Percentiles rank a stretch among this genome's conserved stretches.
phyloP scores from a whole-genome alignment of 1,284 basidiomycete species.

The Macrocybe sp. region DNA sequence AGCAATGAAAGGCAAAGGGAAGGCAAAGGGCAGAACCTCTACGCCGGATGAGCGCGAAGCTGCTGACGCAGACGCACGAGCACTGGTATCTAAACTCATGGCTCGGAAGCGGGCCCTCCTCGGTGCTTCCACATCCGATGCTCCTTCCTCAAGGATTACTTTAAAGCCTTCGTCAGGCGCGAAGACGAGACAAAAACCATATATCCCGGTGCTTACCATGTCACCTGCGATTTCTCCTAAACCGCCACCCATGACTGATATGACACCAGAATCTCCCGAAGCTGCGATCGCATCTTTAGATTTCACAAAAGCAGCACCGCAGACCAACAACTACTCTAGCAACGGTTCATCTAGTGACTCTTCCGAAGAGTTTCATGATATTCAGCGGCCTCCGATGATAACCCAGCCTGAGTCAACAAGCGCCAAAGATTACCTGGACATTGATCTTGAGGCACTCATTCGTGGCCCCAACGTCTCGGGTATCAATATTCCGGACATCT shows the following conservation, averaged over 20 bases:
- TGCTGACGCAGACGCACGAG: constrained; percentile 11
- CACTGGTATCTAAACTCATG: constrained; percentile 9
- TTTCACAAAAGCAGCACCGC: too few species aligned
- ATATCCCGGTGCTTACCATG: too few species aligned
- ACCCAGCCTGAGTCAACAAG: too few species aligned
- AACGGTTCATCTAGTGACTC: constrained; percentile 7
- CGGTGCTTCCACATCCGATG: background rate
- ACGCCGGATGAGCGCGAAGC: constrained; percentile 10
- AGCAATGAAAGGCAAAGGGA: constrained; percentile 6
- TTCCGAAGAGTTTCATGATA: constrained; percentile 5
- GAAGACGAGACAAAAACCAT: too few species aligned
- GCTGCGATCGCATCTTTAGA: too few species aligned
- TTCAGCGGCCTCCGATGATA: too few species aligned
- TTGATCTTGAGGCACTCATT: constrained; percentile 42
- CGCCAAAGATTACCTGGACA: constrained; percentile 15
- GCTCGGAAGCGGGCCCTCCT: constrained; percentile 11
- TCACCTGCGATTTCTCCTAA: too few species aligned
- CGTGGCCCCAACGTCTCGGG: constrained; percentile 35
- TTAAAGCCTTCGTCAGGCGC: too few species aligned
- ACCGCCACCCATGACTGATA: too few species aligned
- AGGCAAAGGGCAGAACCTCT: constrained; percentile 4
- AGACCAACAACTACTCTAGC: background rate
- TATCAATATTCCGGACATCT: constrained; percentile 23
- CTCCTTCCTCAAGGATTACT: too few species aligned
- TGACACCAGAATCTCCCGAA: too few species aligned